Evolutionary conservation across 2,329 filamentous ascomycete genomes (phyloP), one percentile per base, ranked within the genome.

Genomic region (Colletotrichum orchidophilum): DNA sequence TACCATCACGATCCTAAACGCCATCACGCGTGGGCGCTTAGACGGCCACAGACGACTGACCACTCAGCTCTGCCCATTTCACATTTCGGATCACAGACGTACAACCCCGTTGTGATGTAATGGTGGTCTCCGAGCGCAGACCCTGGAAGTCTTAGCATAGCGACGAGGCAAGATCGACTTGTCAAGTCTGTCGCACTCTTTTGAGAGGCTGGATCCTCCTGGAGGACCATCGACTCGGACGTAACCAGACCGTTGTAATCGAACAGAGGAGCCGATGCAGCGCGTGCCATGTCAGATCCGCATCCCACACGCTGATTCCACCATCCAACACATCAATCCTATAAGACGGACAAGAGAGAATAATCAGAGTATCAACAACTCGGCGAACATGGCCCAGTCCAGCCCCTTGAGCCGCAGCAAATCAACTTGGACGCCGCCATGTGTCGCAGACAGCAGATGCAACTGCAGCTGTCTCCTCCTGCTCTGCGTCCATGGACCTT

Each of bases 21-120:
- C 66, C 66, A 57, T 69, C 66, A 59, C 66, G 46, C 54, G 57
- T 49, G 55, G 66, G 46, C 66, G 54, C 62, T 33, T 66, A 70
- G 68, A 62, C 57, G 57, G 57, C 24, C 63, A 70, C 67, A 27
- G 55, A 42, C 24, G 24, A 35, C 29, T 13, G 26, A 26, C 46
- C 63, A 63, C 33, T 63, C 60, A 63, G 49, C 60, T 21, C 39
- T 31, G 60, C 24, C 60, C 60, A 27, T 54, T n/a, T 11, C 27
- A 15, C 42, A n/a, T 59, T 21, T 15, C 13, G 13, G 27, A 65
- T 65, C 63, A 27, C 53, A 49, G 63, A 49, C 54, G 59, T 49
- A 53, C 11, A 29, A 39, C 52, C 53, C 27, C 27, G 50, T 15
- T 58, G 21, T 27, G 42, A 26, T 53, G 50, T 24, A 53, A 24